Evolutionary conservation across 495 filamentous ascomycete genomes (phyloP).

Genomic region (Hypoxylon trugodes): DNA sequence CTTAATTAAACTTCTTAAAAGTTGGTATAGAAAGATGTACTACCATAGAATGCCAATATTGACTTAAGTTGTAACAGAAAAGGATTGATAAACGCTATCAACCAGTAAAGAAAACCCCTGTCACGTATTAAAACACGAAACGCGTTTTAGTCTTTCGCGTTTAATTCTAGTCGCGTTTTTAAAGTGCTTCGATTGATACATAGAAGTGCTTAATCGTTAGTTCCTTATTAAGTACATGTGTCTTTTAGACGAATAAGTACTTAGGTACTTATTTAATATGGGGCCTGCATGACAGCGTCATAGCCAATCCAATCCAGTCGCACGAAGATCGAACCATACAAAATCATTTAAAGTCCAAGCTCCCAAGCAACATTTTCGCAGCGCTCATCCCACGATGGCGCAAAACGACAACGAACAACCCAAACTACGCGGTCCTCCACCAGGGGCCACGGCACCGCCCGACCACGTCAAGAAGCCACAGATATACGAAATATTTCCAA

Average conservation of each 20-base stretch:
- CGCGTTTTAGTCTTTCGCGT: slow-evolving; percentile 24
- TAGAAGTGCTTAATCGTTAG: neutral
- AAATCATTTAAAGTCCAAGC: neutral
- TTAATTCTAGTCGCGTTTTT: slow-evolving; percentile 23
- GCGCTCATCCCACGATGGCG: slow-evolving; percentile 29
- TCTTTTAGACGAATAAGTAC: slow-evolving; percentile 7
- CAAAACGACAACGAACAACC: slow-evolving; percentile 41
- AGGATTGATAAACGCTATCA: neutral
- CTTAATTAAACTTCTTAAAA: too few relatives aligned
- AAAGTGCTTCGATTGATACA: slow-evolving; percentile 23
- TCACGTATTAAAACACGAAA: slow-evolving; percentile 17
- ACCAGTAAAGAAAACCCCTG: slow-evolving; percentile 18
- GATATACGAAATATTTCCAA: slow-evolving; percentile 53
- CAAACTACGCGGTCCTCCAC: slow-evolving; percentile 44
- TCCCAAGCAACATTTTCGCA: neutral
- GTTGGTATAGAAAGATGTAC: too few relatives aligned
- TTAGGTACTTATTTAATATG: too few relatives aligned
- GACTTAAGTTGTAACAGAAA: neutral
- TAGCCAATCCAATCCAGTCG: slow-evolving; percentile 21
- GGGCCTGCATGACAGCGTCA: slow-evolving; percentile 27
- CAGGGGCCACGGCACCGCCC: slow-evolving; percentile 47
- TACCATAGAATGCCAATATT: neutral
- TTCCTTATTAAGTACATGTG: neutral
- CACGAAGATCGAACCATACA: slow-evolving; percentile 16
- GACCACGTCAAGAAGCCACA: slow-evolving; percentile 44